Percentiles rank a stretch among this genome's conserved stretches.
Conservation (phyloP, 1,284 basidiomycete genomes). For the Xerocomus nothofagi region DNA sequence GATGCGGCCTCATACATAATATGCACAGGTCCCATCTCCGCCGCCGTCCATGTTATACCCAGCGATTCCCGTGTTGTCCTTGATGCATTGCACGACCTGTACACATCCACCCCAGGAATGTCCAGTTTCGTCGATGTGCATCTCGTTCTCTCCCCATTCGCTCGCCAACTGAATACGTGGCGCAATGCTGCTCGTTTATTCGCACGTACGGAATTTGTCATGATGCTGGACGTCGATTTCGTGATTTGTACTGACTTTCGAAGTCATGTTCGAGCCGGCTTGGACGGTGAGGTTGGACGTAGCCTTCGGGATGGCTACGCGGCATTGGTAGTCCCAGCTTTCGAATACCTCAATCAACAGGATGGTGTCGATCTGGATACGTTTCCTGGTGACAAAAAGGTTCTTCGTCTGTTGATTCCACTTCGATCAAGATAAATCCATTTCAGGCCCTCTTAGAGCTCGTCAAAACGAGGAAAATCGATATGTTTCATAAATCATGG, state of each 20-base stretch:
- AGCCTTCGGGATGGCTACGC: slow-evolving; percentile 52
- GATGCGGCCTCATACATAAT: neutral
- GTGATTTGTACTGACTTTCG: slow-evolving; percentile 79
- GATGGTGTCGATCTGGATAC: slow-evolving; percentile 56
- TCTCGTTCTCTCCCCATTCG: slow-evolving; percentile 79
- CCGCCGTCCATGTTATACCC: slow-evolving; percentile 69
- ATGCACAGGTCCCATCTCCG: slow-evolving; percentile 73
- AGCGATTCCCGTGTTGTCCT: slow-evolving; percentile 35
- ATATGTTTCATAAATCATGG: slow-evolving; percentile 79
- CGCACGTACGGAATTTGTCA: slow-evolving; percentile 76
- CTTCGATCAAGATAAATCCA: neutral
- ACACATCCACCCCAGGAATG: slow-evolving; percentile 64
- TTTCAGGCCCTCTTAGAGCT: slow-evolving; percentile 55
- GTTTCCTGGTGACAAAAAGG: slow-evolving; percentile 70
- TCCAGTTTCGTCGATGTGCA: slow-evolving; percentile 79
- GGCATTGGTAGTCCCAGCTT: slow-evolving; percentile 77
- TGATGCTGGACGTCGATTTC: slow-evolving; percentile 90
- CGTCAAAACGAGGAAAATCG: slow-evolving; percentile 53
- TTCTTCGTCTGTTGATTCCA: slow-evolving; percentile 21
- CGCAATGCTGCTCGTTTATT: slow-evolving; percentile 80
- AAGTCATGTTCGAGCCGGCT: slow-evolving; percentile 41
- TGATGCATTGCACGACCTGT: slow-evolving; percentile 60
- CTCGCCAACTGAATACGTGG: slow-evolving; percentile 85
- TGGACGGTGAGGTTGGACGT: slow-evolving; percentile 31
- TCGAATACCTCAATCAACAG: slow-evolving; percentile 65